Percentiles rank a stretch among this genome's conserved stretches.
Conservation (phyloP, 2,329 filamentous ascomycete genomes). For the Ophiocordyceps camponoti-leonardi region DNA sequence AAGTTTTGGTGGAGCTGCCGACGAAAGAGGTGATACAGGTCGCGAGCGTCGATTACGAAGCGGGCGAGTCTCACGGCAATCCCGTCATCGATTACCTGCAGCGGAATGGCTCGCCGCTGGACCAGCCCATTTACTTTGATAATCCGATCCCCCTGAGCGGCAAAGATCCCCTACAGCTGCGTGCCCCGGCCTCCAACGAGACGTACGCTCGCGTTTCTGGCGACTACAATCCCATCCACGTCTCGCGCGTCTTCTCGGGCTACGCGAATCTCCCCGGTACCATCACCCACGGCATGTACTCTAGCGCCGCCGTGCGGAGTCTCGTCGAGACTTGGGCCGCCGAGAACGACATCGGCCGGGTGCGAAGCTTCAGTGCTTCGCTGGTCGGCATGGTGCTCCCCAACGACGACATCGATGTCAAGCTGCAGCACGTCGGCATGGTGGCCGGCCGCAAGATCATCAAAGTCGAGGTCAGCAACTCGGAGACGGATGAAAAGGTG, state of each 20-base stretch:
- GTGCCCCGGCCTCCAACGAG: conserved; percentile 90
- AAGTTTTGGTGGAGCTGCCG: conserved; percentile 84
- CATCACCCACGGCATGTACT: conserved; percentile 99
- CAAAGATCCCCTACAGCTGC: conserved; percentile 73
- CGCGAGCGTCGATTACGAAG: conserved; percentile 90
- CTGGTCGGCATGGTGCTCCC: conserved; percentile 98
- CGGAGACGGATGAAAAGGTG: conserved; percentile 92
- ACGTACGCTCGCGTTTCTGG: conserved; percentile 95
- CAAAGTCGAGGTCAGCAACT: conserved; percentile 92
- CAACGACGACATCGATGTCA: conserved; percentile 88
- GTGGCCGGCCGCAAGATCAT: conserved; percentile 97
- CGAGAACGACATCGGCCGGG: conserved; percentile 94
- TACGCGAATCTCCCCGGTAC: conserved; percentile 93
- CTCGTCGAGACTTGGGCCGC: conserved; percentile 97
- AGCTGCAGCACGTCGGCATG: conserved; percentile 94
- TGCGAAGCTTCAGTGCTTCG: conserved; percentile 91
- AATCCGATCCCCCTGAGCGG: conserved; percentile 92
- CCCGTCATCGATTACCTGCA: conserved; percentile 92
- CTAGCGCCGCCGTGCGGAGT: conserved; percentile 86
- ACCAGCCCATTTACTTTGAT: conserved; percentile 94
- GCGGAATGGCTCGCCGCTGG: conserved; percentile 78
- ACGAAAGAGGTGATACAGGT: conserved; percentile 97
- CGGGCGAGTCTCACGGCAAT: conserved; percentile 82
- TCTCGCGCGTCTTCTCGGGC: conserved; percentile 87
- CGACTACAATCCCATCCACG: conserved; percentile 98